A percentile compares a stretch with the other conserved stretches of the same genome.
phyloP scores from a whole-genome alignment of 352 stramenopile species.

The Thraustochytrium sp. region DNA sequence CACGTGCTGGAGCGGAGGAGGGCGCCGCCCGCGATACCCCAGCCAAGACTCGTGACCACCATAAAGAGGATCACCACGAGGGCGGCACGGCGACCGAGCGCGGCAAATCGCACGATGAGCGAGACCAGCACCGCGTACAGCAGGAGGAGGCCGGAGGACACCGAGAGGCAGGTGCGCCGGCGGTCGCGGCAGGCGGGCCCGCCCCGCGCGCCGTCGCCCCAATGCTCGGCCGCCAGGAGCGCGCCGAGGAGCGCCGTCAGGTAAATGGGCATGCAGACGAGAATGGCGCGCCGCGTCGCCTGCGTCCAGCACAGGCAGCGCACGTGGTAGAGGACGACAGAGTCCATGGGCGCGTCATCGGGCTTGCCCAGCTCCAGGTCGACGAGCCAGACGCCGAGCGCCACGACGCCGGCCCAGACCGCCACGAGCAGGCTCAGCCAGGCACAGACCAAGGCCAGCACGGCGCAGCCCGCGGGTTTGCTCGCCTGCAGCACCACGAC shows the following conservation, averaged over 20 bases:
- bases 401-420: not conserved
- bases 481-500: no score
- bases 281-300: not conserved
- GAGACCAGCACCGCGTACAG: not conserved
- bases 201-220: not conserved
- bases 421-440: not conserved
- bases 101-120: not conserved
- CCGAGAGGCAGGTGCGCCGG: not conserved
- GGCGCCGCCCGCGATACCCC: not conserved
- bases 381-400: not conserved
- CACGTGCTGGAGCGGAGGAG: not conserved
- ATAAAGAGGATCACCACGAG: not conserved
- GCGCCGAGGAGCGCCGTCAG: not conserved
- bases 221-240: not conserved
- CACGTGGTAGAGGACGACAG: not conserved
- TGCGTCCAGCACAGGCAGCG: slow-evolving; percentile 21
- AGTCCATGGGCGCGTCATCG: not conserved
- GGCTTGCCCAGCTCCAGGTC: not conserved
- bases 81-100: not conserved
- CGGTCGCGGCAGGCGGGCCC: not conserved
- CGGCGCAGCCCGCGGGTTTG: not conserved
- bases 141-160: not conserved
- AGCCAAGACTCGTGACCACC: not conserved
- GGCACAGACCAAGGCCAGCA: not conserved
- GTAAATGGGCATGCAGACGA: not conserved